Base-by-base conservation (phyloP, 164 flowering plant species). In the Vitis rotundifolia region DNA sequence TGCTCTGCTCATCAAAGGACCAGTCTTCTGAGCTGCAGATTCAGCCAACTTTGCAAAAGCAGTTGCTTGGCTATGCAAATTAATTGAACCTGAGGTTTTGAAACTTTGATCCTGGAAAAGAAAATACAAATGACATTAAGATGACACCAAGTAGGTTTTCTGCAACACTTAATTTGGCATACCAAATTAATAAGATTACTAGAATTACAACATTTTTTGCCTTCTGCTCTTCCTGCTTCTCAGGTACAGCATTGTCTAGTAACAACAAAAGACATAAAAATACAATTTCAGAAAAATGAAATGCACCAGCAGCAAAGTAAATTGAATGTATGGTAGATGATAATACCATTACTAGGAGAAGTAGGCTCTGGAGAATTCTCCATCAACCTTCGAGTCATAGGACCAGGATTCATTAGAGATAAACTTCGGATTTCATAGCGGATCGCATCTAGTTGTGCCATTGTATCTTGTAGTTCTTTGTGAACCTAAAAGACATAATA, bases 381-480 rank as follows among this genome's bases (percentile, higher is more conserved):
- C 74, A 86, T 75, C 31, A 88, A 73, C 69, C 83, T 87, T 61
- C 83, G 78, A 53, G 93, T 86, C 84, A 90, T 2, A 18, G 95
- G 93, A 73, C 88, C 89, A 68, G 98, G 91, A 80, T 88, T 89
- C 82, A 91, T 71, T 44, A 90, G 47, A 18, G 97, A 93, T 51
- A 89, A 49, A 70, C 90, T 85, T 62, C 97, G 79, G 54, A 93
- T 75, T 82, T 93, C 98, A 81, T 90, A 81, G 50, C 94, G 91
- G 59, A 95, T 95, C 28, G 97, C 98, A 19, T 90, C 97, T 47
- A 95, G 70, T 67, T 95, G 96, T 48, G 92, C 91, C 78, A 89
- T 81, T 54, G 93, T 80, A 37, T 95, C 99, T 77, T 89, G 92
- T 61, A 95, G 85, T 75, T 95, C 99, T 82, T 93, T 93, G 73